Evolutionary conservation across 2,329 filamentous ascomycete species (phyloP), one percentile per base, ranked within the genome.

Genomic region (Parastagonospora nodorum): DNA sequence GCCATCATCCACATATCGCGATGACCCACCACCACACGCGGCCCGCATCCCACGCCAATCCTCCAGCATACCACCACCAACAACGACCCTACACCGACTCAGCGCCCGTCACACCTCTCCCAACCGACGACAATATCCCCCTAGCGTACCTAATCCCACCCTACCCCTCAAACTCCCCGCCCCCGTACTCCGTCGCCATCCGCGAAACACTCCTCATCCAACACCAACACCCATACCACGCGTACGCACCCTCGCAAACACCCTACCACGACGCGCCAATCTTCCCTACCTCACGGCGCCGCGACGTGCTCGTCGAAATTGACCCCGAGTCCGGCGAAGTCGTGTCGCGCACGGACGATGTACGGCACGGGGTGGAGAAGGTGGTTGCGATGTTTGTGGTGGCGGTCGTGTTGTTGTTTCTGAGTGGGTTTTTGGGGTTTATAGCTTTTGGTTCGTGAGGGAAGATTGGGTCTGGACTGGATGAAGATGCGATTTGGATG

Each of bases 121-220:
- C 52, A 40, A 48, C 51, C 41, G 56, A 63, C 31, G 64, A 68
- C 38, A 64, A 66, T 46, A 64, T 70, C 9, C 65, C 66, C 27
- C 63, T 70, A 31, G 67, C 61, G 5, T 57, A 66, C 32, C 55
- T 69, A 28, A 44, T 64, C 36, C 51, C 14, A 14, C 24, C 51
- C 2, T 67, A 66, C 30, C 58, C 66, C 1, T 55, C 55, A 33
- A 66, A 68, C 46, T 63, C 66, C 28, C 67, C 67, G 0, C 67
- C 67, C 0, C 52, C 66, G 8, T 70, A 70, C 46, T 42, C 58
- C 5, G 50, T 62, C 12, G 66, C 58, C 12, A 58, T 71, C 6
- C 54, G 58, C 12, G 58, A 66, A 35, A 42, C 45, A 12, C 19
- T 8, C 6, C 5, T 24, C 19, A 24, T 24, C 19, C 19, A 24